Conservation (phyloP, 2,329 filamentous ascomycete species). For the Conoideocrella luteorostrata region DNA sequence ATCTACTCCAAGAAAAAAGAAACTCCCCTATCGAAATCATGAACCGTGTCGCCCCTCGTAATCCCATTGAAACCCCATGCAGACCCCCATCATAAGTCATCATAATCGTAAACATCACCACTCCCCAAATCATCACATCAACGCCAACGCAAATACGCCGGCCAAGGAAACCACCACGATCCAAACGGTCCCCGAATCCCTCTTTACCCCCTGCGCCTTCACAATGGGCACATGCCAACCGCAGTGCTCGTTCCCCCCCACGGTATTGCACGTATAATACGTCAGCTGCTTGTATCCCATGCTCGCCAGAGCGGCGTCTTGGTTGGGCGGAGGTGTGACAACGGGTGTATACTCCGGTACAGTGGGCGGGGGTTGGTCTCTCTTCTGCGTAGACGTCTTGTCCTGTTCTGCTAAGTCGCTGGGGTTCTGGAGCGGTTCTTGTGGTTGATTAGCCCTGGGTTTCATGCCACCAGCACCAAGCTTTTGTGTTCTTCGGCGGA, state of each 20-base stretch:
- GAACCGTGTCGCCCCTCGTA: too few species aligned
- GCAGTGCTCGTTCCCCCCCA: constrained; percentile 23
- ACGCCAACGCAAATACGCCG: constrained; percentile 17
- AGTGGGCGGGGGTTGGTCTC: constrained; percentile 5
- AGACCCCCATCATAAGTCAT: too few species aligned
- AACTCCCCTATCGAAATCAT: neutral
- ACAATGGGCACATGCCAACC: constrained; percentile 30
- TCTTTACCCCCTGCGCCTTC: constrained; percentile 18
- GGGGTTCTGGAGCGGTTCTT: neutral
- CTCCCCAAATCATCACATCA: constrained; percentile 14
- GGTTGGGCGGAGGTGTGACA: constrained; percentile 26
- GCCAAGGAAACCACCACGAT: constrained; percentile 16
- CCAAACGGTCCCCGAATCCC: constrained; percentile 16
- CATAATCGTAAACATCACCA: neutral
- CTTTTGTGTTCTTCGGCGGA: too few species aligned
- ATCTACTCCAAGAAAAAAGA: neutral
- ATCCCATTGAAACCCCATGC: too few species aligned
- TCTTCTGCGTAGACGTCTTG: neutral
- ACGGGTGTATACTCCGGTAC: constrained; percentile 21
- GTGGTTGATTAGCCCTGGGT: neutral
- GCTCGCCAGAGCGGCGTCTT: constrained; percentile 21
- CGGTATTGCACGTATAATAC: constrained; percentile 27
- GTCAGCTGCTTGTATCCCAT: constrained; percentile 27
- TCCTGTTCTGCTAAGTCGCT: neutral
- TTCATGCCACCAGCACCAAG: too few species aligned